Evolutionary conservation across 805 yeast species (phyloP), one percentile per base, ranked within the genome.

Genomic region (Teunomyces stri): DNA sequence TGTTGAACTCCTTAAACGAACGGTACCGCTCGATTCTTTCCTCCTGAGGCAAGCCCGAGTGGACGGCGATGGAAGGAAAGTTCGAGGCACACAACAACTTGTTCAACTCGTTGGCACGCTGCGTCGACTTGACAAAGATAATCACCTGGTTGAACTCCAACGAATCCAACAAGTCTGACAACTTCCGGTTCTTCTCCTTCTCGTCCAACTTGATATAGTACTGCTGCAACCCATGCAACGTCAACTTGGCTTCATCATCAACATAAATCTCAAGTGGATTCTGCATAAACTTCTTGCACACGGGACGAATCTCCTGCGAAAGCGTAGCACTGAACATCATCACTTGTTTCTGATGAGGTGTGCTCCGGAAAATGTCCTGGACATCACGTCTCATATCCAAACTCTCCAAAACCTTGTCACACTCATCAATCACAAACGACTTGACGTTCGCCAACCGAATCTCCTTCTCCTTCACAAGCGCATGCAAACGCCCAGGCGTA

Each of bases 311-410:
- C 66, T 92, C 98, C 66, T 82, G 88, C 42, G 96, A 84, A 60
- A 92, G 79, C 47, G 99, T 92, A 56, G 99, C 99, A 51, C 96
- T 87, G 72, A 92, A 92, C 97, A 92, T 92, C 98, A 94, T 91
- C 48, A 94, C 98, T 77, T 92, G 99, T 74, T 92, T 92, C 69
- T 92, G 96, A 73, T 88, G 96, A 56, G 99, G 99, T 44, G 99
- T 92, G 51, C 88, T 88, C 71, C 97, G 85, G 84, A 94, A 92
- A 55, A 94, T 87, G 67, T 92, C 98, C 78, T 92, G 99, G 50
- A 92, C 97, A 66, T 92, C 99, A 70, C 96, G 85, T 79, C 99
- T 88, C 99, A 92, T 92, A 62, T 87, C 95, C 62, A 85, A 63
- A 47, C 83, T 76, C 76, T 94, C 98, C 69, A 92, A 80, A 48